phyloP scores from a whole-genome alignment of 2,329 filamentous ascomycete species.

The Nigrograna mackinnonii region DNA sequence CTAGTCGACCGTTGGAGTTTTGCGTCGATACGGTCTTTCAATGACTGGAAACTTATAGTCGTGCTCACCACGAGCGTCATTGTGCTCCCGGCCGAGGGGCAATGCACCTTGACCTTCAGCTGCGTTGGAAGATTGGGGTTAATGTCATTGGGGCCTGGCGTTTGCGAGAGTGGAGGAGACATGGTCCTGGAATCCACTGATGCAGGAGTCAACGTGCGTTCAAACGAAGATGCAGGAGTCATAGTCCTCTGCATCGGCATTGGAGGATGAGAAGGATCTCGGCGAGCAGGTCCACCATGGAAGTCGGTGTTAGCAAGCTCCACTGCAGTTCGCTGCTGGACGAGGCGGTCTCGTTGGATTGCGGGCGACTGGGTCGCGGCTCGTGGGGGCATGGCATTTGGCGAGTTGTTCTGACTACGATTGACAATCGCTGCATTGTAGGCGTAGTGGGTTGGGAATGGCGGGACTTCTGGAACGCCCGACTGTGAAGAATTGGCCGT shows the following conservation, averaged over 20 bases:
- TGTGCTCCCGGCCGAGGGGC: conserved; percentile 75
- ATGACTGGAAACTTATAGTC: conserved; percentile 90
- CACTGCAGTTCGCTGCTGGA: conserved; percentile 42
- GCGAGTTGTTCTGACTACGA: conserved; percentile 82
- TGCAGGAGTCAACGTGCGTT: conserved; percentile 40
- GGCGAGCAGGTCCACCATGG: conserved; percentile 28
- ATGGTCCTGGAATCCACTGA: conserved; percentile 43
- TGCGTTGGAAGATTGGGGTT: conserved; percentile 64
- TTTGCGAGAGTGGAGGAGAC: conserved; percentile 39
- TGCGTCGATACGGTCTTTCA: conserved; percentile 94
- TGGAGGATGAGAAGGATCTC: conserved; percentile 32
- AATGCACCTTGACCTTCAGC: conserved; percentile 94
- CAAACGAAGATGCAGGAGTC: conserved; percentile 44
- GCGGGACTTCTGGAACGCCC: conserved; percentile 50
- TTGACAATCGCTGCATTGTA: conserved; percentile 66
- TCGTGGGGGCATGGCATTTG: conserved; percentile 69
- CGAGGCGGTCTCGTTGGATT: conserved; percentile 62
- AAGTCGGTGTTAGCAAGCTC: conserved; percentile 48
- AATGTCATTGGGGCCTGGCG: conserved; percentile 23
- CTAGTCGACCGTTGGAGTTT: conserved; percentile 87
- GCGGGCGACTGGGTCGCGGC: conserved; percentile 73
- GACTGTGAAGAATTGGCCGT: conserved; percentile 53
- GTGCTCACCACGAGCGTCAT: conserved; percentile 95
- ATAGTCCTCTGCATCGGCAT: conserved; percentile 31
- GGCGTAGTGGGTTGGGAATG: conserved; percentile 61